A percentile compares a stretch with the other conserved stretches of the same genome.
Conservation (phyloP, 371 early-diverging fungal species). For the Zychaea mexicana region DNA sequence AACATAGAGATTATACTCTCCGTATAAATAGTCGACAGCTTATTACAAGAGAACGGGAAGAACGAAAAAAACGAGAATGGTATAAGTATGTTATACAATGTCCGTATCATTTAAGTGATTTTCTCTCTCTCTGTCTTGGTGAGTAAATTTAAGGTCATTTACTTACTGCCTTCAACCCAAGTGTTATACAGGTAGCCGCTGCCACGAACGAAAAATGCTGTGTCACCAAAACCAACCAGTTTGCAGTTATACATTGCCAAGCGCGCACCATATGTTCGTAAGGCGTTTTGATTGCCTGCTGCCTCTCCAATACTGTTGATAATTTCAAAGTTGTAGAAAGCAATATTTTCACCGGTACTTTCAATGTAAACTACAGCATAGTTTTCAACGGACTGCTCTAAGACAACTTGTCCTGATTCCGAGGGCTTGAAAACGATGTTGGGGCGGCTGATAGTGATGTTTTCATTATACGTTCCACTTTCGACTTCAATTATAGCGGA, state of each 20-base stretch:
- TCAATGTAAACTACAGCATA: slow-evolving; percentile 14
- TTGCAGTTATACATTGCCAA: slow-evolving; percentile 18
- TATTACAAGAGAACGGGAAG: neutral
- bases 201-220: slow-evolving; percentile 9
- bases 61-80: no score
- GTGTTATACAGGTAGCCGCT: slow-evolving; percentile 15
- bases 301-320: slow-evolving; percentile 18
- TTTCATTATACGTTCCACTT: slow-evolving; percentile 11
- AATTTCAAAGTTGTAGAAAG: slow-evolving; percentile 13
- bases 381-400: slow-evolving; percentile 3
- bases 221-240: slow-evolving; percentile 16
- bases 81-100: no score
- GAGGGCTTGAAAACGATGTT: slow-evolving; percentile 6
- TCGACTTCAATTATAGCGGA: slow-evolving; percentile 6
- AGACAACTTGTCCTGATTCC: slow-evolving; percentile 1
- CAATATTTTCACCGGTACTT: neutral
- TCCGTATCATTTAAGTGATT: no score
- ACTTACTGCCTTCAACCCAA: slow-evolving; percentile 21
- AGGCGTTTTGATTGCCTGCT: slow-evolving; percentile 16
- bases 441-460: slow-evolving; percentile 7
- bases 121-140: no score
- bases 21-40: slow-evolving; percentile 17
- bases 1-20: slow-evolving; percentile 10
- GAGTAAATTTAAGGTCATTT: no score
- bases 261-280: slow-evolving; percentile 3